phyloP scores from a whole-genome alignment of 768 basidiomycete species.

The Sutorius australiensis region DNA sequence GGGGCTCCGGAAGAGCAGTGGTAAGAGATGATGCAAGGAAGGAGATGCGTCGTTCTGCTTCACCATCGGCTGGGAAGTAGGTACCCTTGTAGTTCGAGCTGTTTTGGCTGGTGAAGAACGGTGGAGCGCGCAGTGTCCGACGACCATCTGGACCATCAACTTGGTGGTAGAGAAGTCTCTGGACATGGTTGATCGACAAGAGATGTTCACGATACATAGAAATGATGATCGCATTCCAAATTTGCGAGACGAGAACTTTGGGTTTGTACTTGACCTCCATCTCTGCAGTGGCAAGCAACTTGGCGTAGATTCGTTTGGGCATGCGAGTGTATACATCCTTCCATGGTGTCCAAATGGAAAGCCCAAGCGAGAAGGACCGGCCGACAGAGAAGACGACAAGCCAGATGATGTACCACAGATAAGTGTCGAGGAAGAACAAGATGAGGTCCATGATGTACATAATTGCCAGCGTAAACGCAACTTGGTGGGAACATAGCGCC shows the following conservation, averaged over 20 bases:
- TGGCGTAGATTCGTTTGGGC: constrained; percentile 97
- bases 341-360: constrained; percentile 99
- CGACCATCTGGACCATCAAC: constrained; percentile 87
- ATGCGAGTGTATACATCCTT: constrained; percentile 93
- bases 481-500: constrained; percentile 84
- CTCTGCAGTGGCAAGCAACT: constrained; percentile 89
- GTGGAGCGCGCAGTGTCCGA: constrained; percentile 90
- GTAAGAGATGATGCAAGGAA: constrained; percentile 99
- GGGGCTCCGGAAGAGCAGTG: constrained; percentile 89
- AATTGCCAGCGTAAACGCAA: constrained; percentile 90
- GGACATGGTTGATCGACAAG: constrained; percentile 96
- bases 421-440: constrained; percentile 99
- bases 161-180: constrained; percentile 95
- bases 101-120: constrained; percentile 95
- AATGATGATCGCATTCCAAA: constrained; percentile 99
- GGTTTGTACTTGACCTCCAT: constrained; percentile 99
- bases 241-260: constrained; percentile 97
- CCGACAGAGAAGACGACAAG: constrained; percentile 90
- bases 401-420: constrained; percentile 99
- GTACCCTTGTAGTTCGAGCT: constrained; percentile 64
- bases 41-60: constrained; percentile 96
- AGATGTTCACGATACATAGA: constrained; percentile 99
- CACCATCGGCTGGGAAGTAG: constrained; percentile 92
- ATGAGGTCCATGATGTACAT: constrained; percentile 99
- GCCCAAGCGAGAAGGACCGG: constrained; percentile 85